Percentiles rank a stretch among this genome's conserved stretches.
phyloP scores from a whole-genome alignment of 441 rosid genomes.

The Eugenia klotzschiana region DNA sequence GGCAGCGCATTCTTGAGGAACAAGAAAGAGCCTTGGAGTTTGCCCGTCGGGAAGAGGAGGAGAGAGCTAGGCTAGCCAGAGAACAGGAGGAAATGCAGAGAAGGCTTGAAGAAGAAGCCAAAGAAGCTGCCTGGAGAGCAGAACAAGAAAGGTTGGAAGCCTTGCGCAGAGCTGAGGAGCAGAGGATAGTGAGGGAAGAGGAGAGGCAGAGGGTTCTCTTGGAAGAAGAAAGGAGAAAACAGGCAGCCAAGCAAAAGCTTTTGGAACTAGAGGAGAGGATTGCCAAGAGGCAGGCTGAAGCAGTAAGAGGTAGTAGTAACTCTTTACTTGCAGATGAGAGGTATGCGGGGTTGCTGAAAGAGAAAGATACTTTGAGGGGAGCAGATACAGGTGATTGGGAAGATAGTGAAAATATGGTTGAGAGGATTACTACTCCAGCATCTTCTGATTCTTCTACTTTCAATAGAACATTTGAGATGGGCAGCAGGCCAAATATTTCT shows the following conservation, averaged over 20 bases:
- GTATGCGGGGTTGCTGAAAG: slow-evolving; percentile 23
- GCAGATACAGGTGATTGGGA: slow-evolving; percentile 70
- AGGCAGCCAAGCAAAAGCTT: slow-evolving; percentile 89
- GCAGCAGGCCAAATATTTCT: slow-evolving; percentile 30
- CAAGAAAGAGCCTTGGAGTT: slow-evolving; percentile 76
- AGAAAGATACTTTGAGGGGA: slow-evolving; percentile 26
- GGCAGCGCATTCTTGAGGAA: slow-evolving; percentile 56
- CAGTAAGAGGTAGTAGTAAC: slow-evolving; percentile 24
- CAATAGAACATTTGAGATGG: slow-evolving; percentile 39
- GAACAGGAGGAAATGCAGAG: slow-evolving; percentile 67
- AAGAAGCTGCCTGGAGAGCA: slow-evolving; percentile 79
- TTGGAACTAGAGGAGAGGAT: slow-evolving; percentile 86
- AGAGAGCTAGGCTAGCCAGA: slow-evolving; percentile 52
- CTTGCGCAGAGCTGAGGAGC: slow-evolving; percentile 61
- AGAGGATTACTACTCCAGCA: slow-evolving; percentile 68
- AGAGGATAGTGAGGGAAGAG: slow-evolving; percentile 80
- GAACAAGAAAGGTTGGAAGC: slow-evolving; percentile 76
- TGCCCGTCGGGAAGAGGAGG: slow-evolving; percentile 81
- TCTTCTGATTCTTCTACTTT: slow-evolving; percentile 52
- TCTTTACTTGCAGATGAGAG: slow-evolving; percentile 37
- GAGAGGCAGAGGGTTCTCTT: slow-evolving; percentile 55
- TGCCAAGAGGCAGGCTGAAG: slow-evolving; percentile 70
- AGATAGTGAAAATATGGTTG: slow-evolving; percentile 81
- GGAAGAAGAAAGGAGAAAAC: slow-evolving; percentile 96
- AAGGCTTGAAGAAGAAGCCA: slow-evolving; percentile 75